Percentiles rank a stretch among this genome's conserved stretches.
These are phyloP conservation scores for Xylaria hypoxylon DNA, from an alignment of 2,329 filamentous ascomycete species.

Conservation along the genomic window DNA sequence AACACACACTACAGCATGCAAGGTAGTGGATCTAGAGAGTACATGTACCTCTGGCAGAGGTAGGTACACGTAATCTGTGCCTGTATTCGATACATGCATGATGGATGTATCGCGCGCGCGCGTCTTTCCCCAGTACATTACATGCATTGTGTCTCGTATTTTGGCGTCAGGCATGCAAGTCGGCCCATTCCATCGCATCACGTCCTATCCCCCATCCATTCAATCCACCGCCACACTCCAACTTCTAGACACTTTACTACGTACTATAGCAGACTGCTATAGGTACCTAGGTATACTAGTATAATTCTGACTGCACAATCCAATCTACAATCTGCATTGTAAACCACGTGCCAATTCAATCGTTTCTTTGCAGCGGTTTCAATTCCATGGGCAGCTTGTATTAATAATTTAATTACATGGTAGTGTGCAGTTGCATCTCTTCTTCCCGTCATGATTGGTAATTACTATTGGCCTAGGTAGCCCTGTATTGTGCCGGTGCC, in stretches of 20 bases:
- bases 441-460: no score
- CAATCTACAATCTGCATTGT: background rate
- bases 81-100: background rate
- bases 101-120: background rate
- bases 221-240: background rate
- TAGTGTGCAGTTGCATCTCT: background rate
- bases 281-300: no score
- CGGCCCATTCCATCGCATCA: background rate
- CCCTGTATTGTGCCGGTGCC: constrained; percentile 12
- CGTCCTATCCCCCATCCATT: background rate
- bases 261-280: background rate
- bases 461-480: background rate
- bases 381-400: no score
- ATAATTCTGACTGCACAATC: no score
- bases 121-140: background rate
- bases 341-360: background rate
- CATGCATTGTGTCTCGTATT: constrained; percentile 13
- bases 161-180: constrained; percentile 3
- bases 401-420: no score
- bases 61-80: constrained; percentile 2
- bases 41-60: no score
- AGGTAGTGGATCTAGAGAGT: no score
- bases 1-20: background rate
- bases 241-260: background rate
- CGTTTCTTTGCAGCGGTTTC: background rate